Evolutionary conservation across 768 basidiomycete species (phyloP).

Genomic region (Mycena epipterygia): DNA sequence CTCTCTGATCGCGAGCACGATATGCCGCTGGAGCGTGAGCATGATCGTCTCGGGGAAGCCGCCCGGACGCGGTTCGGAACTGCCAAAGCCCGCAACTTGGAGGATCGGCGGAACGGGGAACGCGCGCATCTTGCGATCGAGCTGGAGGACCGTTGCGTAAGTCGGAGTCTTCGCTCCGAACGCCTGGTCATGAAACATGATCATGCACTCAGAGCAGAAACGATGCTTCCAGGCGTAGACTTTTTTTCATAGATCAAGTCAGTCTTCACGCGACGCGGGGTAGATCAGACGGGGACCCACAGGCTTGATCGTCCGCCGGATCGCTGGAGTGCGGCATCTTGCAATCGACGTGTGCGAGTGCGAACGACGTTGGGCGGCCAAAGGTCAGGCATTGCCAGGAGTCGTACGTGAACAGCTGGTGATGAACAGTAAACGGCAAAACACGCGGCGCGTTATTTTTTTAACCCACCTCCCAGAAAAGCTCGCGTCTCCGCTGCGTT

Average conservation of each 20-base stretch:
- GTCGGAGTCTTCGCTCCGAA: constrained; percentile 79
- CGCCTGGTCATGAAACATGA: constrained; percentile 77
- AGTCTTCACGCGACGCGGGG: constrained; percentile 7
- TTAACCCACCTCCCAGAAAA: constrained; percentile 70
- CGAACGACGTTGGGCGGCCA: constrained; percentile 78
- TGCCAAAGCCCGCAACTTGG: constrained; percentile 79
- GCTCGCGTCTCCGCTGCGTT: constrained; percentile 71
- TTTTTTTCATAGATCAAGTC: constrained; percentile 40
- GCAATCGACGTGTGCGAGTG: constrained; percentile 76
- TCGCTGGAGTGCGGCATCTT: constrained; percentile 69
- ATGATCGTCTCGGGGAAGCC: constrained; percentile 63
- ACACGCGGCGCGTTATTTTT: constrained; percentile 44
- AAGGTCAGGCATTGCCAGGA: constrained; percentile 77
- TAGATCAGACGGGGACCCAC: constrained; percentile 53
- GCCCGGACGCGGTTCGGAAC: constrained; percentile 59
- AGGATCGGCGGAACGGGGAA: constrained; percentile 76
- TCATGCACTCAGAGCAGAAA: constrained; percentile 78
- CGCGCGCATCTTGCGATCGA: constrained; percentile 75
- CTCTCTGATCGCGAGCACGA: constrained; percentile 77
- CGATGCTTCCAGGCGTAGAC: constrained; percentile 81
- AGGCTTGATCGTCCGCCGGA: constrained; percentile 67
- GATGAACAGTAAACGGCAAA: constrained; percentile 5
- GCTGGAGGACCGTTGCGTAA: constrained; percentile 75
- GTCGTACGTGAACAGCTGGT: constrained; percentile 60
- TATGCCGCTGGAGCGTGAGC: constrained; percentile 75